These are phyloP conservation scores for Pilobolus umbonatus DNA, from an alignment of 192 early-diverging fungal species.

Conservation along the genomic window DNA sequence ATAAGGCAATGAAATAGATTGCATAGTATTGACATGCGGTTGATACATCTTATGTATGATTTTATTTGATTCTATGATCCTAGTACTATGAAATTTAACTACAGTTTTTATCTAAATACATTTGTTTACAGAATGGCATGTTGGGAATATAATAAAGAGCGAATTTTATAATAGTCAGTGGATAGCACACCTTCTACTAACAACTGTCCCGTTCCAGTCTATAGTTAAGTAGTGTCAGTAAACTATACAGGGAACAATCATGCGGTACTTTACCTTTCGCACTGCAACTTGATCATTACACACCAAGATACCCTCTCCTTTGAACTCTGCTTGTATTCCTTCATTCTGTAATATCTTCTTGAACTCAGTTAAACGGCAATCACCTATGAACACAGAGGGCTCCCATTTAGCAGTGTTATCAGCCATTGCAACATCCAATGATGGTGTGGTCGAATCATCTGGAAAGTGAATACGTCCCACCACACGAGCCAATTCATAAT, in stretches of 20 bases:
- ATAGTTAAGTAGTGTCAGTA: background rate
- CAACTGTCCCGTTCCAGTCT: slow-evolving; percentile 44
- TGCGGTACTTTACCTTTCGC: slow-evolving; percentile 38
- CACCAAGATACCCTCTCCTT: slow-evolving; percentile 76
- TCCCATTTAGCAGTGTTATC: slow-evolving; percentile 30
- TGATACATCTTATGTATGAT: background rate
- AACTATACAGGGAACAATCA: slow-evolving; percentile 4
- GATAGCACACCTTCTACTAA: slow-evolving; percentile 59
- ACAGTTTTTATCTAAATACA: background rate
- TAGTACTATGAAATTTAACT: background rate
- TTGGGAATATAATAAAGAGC: slow-evolving; percentile 64
- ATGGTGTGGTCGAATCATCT: slow-evolving; percentile 59
- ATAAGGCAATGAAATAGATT: background rate
- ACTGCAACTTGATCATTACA: slow-evolving; percentile 76
- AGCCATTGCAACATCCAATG: slow-evolving; percentile 51
- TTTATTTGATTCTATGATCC: background rate
- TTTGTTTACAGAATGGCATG: slow-evolving; percentile 63
- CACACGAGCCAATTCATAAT: slow-evolving; percentile 75
- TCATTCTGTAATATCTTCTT: slow-evolving; percentile 61
- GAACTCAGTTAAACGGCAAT: slow-evolving; percentile 81
- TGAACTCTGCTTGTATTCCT: slow-evolving; percentile 80
- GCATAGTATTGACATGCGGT: background rate
- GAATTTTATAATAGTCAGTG: slow-evolving; percentile 66
- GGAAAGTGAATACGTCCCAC: slow-evolving; percentile 70
- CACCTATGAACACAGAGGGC: slow-evolving; percentile 77